These are phyloP conservation scores for Punica granatum DNA, from an alignment of 345 rosid species.

Conservation along the genomic window DNA sequence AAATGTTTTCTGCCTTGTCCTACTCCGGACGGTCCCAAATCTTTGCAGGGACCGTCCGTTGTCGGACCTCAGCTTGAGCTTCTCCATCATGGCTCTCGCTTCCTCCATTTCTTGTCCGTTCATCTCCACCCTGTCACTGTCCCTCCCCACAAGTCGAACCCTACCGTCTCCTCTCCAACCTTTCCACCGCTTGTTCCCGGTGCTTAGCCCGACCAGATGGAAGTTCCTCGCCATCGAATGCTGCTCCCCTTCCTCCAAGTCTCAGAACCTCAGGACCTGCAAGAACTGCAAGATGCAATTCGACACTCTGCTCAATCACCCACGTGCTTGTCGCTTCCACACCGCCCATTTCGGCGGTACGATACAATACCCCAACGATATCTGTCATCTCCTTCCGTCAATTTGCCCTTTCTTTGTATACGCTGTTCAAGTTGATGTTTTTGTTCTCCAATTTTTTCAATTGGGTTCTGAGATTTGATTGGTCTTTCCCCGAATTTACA, in stretches of 20 bases:
- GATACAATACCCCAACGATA: background rate
- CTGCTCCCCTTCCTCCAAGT: constrained; percentile 3
- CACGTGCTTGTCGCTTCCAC: constrained; percentile 78
- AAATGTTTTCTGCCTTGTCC: background rate
- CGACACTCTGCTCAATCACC: constrained; percentile 68
- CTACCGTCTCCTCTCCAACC: background rate
- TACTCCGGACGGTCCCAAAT: background rate
- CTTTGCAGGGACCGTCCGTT: too few relatives aligned
- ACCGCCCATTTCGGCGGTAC: constrained; percentile 93
- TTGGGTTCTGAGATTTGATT: background rate
- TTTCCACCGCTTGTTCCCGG: background rate
- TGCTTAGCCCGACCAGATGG: background rate
- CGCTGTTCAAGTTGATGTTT: background rate
- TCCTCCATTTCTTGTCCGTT: background rate
- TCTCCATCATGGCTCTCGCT: constrained; percentile 2
- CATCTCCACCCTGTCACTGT: background rate
- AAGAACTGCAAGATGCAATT: constrained; percentile 88
- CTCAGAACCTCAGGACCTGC: constrained; percentile 51
- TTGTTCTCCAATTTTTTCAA: background rate
- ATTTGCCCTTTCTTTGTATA: background rate
- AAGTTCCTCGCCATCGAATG: background rate
- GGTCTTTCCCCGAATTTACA: background rate
- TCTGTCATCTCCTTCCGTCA: background rate
- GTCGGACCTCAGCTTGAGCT: background rate
- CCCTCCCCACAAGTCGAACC: background rate